These are phyloP conservation scores for Hymenotorrendiella dingleyae DNA, from an alignment of 2,329 filamentous ascomycete species.

Conservation along the genomic window DNA sequence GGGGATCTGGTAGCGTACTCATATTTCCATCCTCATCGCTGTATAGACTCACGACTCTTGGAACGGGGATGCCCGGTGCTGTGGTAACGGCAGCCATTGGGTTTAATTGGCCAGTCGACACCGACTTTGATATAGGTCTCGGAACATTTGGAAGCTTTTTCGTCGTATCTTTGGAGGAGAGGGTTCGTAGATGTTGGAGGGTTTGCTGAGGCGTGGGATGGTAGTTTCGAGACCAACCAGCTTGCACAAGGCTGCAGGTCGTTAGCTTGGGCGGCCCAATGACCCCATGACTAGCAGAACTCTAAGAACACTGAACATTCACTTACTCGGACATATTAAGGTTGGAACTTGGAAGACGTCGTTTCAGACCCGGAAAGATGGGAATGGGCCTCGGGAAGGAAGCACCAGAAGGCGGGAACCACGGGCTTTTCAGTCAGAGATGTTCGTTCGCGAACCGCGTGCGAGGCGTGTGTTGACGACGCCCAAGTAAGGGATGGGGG, in stretches of 20 bases:
- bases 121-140: constrained; percentile 31
- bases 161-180: constrained; percentile 45
- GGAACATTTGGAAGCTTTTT: constrained; percentile 33
- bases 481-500: too few species aligned
- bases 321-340: constrained; percentile 12
- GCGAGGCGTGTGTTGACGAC: too few species aligned
- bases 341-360: too few species aligned
- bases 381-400: too few species aligned
- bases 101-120: constrained; percentile 34
- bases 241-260: constrained; percentile 44
- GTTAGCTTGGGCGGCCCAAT: background rate
- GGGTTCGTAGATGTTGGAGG: constrained; percentile 48
- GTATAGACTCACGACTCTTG: constrained; percentile 32
- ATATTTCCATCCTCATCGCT: constrained; percentile 53
- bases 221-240: constrained; percentile 44
- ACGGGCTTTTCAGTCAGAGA: too few species aligned
- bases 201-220: constrained; percentile 35
- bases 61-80: constrained; percentile 18
- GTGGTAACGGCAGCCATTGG: constrained; percentile 32
- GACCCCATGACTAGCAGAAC: background rate
- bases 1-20: constrained; percentile 63
- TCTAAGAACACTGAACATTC: background rate
- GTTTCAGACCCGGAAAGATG: too few species aligned
- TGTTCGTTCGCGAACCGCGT: too few species aligned
- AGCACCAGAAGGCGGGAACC: too few species aligned